Conservation (phyloP, 306 rosid genomes). For the Cucurbita maxima region DNA sequence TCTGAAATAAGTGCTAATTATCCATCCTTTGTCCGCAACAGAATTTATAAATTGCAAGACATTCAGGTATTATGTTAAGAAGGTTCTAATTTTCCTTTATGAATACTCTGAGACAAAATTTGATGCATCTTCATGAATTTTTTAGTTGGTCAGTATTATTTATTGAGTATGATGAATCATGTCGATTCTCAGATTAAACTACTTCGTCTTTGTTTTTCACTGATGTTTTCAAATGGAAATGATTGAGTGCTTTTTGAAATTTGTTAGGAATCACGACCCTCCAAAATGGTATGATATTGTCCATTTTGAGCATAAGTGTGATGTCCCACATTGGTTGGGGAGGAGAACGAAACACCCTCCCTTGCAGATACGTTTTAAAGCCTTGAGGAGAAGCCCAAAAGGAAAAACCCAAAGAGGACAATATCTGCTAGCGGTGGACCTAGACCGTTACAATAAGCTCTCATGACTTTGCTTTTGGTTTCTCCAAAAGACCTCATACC, state of each 20-base stretch:
- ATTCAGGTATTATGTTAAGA: constrained; percentile 32
- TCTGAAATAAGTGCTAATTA: constrained; percentile 24
- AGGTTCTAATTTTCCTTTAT: neutral
- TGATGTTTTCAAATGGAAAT: neutral
- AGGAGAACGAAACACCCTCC: too few species aligned
- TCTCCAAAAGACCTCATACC: too few species aligned
- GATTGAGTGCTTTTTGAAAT: neutral
- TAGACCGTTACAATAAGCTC: too few species aligned
- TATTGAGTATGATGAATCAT: neutral
- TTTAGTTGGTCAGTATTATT: neutral
- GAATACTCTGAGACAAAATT: neutral
- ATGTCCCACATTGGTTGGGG: too few species aligned
- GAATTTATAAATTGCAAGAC: constrained; percentile 31
- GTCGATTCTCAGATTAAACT: neutral
- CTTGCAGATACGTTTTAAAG: too few species aligned
- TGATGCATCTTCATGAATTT: neutral
- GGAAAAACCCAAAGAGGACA: too few species aligned
- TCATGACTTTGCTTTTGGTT: too few species aligned
- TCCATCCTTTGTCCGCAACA: constrained; percentile 50
- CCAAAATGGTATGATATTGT: too few species aligned
- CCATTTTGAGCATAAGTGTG: too few species aligned
- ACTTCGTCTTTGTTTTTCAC: neutral
- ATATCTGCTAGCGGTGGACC: too few species aligned
- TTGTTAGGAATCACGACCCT: too few species aligned
- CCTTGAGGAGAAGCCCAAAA: too few species aligned